These are phyloP conservation scores for Tylopilus rubrobrunneus DNA, from an alignment of 768 basidiomycete genomes.

Conservation along the genomic window DNA sequence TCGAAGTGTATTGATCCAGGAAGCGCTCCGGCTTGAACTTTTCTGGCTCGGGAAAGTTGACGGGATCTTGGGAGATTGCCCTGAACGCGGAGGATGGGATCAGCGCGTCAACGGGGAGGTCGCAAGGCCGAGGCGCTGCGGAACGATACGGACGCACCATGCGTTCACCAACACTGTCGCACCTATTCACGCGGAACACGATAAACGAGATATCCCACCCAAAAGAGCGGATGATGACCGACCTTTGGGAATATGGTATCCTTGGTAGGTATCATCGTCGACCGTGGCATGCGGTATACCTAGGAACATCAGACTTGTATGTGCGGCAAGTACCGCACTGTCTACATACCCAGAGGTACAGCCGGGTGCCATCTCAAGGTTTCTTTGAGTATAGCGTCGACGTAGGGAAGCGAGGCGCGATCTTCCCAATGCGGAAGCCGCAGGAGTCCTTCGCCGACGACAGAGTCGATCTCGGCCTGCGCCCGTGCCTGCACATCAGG, in stretches of 20 bases:
- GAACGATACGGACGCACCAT: conserved; percentile 7
- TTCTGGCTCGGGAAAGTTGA: conserved; percentile 35
- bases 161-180: conserved; percentile 20
- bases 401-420: conserved; percentile 16
- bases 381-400: conserved; percentile 22
- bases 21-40: conserved; percentile 38
- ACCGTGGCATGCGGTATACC: conserved; percentile 33
- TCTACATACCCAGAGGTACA: conserved; percentile 9
- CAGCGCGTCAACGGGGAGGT: neutral
- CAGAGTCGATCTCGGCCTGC: conserved; percentile 17
- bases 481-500: conserved; percentile 22
- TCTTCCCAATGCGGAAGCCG: conserved; percentile 23
- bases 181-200: conserved; percentile 2
- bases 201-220: neutral
- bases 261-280: conserved; percentile 39
- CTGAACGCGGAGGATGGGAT: conserved; percentile 9
- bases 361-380: conserved; percentile 25
- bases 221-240: conserved; percentile 11
- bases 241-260: conserved; percentile 51
- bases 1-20: conserved; percentile 9
- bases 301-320: neutral
- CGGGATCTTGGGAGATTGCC: conserved; percentile 35
- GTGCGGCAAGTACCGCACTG: neutral
- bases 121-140: neutral
- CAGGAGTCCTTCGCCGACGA: conserved; percentile 14